phyloP scores from a whole-genome alignment of 2,329 filamentous ascomycete genomes.

The Talaromyces sp. region DNA sequence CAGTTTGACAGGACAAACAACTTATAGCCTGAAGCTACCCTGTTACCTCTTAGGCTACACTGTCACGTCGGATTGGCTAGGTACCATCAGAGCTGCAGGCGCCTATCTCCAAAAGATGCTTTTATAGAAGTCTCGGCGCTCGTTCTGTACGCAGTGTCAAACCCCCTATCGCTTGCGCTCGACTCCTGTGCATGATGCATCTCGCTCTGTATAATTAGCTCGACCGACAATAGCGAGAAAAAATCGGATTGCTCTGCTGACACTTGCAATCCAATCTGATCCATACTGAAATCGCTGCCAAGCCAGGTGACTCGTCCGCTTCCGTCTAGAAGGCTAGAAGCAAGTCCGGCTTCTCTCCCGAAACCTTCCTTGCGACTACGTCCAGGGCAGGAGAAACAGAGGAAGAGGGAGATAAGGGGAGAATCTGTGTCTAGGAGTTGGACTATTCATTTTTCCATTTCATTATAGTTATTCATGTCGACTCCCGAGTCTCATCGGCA shows the following conservation, averaged over 20 bases:
- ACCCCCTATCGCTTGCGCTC: background rate
- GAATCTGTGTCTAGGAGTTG: background rate
- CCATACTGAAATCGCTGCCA: background rate
- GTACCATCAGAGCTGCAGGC: slow-evolving; percentile 5
- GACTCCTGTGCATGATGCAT: background rate
- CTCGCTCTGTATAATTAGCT: background rate
- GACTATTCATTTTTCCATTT: background rate
- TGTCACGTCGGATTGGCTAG: slow-evolving; percentile 9
- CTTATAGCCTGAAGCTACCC: background rate
- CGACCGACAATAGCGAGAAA: background rate
- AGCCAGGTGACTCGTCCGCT: slow-evolving; percentile 6
- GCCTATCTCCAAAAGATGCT: background rate
- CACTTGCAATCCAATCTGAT: background rate
- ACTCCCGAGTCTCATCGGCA: slow-evolving; percentile 13
- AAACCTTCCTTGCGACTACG: background rate
- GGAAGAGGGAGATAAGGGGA: slow-evolving; percentile 1
- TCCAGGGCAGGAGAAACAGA: background rate
- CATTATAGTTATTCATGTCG: slow-evolving; percentile 11
- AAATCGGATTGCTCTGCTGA: background rate
- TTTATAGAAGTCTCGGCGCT: background rate
- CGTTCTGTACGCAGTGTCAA: background rate
- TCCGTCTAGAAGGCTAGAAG: background rate
- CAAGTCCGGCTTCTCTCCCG: background rate
- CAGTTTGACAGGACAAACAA: background rate
- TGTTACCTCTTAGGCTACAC: background rate